Conservation (phyloP, 495 filamentous ascomycete species). For the Aspergillus heteromorphus region DNA sequence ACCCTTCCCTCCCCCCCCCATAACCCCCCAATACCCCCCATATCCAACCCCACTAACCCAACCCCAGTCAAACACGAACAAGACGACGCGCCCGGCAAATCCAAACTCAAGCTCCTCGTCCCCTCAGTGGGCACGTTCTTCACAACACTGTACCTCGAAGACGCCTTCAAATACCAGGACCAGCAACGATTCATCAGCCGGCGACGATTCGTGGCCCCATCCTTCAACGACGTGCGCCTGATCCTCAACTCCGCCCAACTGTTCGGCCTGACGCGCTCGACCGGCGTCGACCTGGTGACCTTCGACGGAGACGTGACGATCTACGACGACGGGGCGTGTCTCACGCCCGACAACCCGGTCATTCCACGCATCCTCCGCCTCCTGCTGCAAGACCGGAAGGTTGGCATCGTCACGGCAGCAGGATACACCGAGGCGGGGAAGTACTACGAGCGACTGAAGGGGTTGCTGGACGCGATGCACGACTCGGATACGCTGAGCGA, state of each 20-base stretch:
- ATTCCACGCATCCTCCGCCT: conserved; percentile 72
- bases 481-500: conserved; percentile 50
- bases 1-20: conserved; percentile 18
- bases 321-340: conserved; percentile 84
- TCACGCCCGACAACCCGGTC: conserved; percentile 67
- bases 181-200: conserved; percentile 76
- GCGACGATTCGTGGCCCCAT: conserved; percentile 89
- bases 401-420: conserved; percentile 95
- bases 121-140: conserved; percentile 89
- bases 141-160: conserved; percentile 75
- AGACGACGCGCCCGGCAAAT: conserved; percentile 55
- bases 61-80: conserved; percentile 66
- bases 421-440: conserved; percentile 82
- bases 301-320: conserved; percentile 98
- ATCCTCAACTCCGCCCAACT: conserved; percentile 93
- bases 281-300: conserved; percentile 69
- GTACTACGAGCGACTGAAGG: conserved; percentile 80
- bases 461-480: conserved; percentile 78
- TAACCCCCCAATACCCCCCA: neutral
- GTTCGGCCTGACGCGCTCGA: conserved; percentile 66
- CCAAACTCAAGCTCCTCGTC: conserved; percentile 89
- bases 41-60: no score
- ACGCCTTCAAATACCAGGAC: conserved; percentile 91
- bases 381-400: conserved; percentile 55
- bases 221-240: conserved; percentile 93